Base-by-base conservation (phyloP, 106 monocot genomes). In the Iris macrosiphon region DNA sequence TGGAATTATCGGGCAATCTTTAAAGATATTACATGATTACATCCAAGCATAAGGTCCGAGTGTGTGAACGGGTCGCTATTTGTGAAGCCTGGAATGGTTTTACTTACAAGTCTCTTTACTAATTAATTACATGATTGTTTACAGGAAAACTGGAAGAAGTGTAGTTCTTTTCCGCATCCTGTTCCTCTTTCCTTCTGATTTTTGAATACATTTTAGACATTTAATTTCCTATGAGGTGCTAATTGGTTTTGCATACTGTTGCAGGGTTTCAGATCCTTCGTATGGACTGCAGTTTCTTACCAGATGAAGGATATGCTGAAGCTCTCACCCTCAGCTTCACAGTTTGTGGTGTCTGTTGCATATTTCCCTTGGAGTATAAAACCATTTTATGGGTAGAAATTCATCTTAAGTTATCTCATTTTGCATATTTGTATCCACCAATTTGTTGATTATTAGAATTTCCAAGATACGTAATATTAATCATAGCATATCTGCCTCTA, bases 251-350 rank as follows among this genome's bases (percentile, higher is more conserved):
- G 7, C 11, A 29, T 57, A 11, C 45, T 32, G 22, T 71, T 59
- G 60, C 59, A 90, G 89, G 89, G 89, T 49, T 90, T 90, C 69
- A 77, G 81, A 72, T 78, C 89, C 15, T 90, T 90, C 42, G 89
- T 84, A 2, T 90, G 89, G 89, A 90, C 84, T 25, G 89, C 89
- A 52, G 78, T 90, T 61, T 84, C 89, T 10, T 90, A 84, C 45
- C 84, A 80, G 52, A 65, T 90, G 68, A 90, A 90, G 63, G 89
- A 90, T 57, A 37, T 90, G 15, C 80, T 90, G 18, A 81, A 78
- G 38, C 49, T 90, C 35, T 77, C 89, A 49, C 89, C 89, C 1
- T 84, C 89, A 38, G 68, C 71, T 3, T 84, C 84, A 0, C 84
- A 90, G 38, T 75, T 80, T 64, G 58, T 84, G 46, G 51, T 75